Conservation (phyloP, 805 yeast genomes). For the Naumovozyma dairenensis region DNA sequence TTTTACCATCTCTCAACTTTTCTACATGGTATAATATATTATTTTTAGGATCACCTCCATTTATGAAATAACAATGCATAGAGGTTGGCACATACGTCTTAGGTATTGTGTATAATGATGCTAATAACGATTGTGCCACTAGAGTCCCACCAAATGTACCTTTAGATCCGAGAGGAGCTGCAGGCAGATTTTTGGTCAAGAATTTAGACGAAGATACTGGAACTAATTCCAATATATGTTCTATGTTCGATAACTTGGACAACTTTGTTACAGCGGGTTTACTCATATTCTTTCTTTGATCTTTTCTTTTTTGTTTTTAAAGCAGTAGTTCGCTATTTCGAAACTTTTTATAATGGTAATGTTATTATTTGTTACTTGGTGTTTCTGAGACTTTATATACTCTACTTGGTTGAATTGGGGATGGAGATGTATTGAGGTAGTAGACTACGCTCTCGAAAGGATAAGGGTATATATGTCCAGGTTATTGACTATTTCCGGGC, state of each 20-base stretch:
- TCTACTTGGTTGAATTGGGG: too few species aligned
- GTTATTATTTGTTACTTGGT: too few species aligned
- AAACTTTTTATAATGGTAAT: too few species aligned
- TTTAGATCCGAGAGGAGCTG: conserved; percentile 43
- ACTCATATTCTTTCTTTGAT: background rate
- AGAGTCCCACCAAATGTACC: conserved; percentile 67
- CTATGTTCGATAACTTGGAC: conserved; percentile 6
- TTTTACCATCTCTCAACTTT: conserved; percentile 42
- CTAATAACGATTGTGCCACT: conserved; percentile 55
- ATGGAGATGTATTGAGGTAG: too few species aligned
- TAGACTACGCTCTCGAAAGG: too few species aligned
- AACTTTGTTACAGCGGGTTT: background rate
- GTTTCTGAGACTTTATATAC: too few species aligned
- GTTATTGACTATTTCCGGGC: too few species aligned
- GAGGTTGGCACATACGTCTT: conserved; percentile 44
- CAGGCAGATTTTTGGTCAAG: conserved; percentile 16
- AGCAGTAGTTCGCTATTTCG: too few species aligned
- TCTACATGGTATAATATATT: conserved; percentile 47
- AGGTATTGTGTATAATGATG: conserved; percentile 46
- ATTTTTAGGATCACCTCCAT: conserved; percentile 39
- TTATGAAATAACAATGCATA: conserved; percentile 51
- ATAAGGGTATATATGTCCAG: too few species aligned
- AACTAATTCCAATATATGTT: conserved; percentile 15
- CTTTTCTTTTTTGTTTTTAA: background rate
- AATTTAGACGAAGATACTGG: conserved; percentile 15